These are phyloP conservation scores for Penicillium canescens DNA, from an alignment of 495 filamentous ascomycete genomes.

Conservation along the genomic window DNA sequence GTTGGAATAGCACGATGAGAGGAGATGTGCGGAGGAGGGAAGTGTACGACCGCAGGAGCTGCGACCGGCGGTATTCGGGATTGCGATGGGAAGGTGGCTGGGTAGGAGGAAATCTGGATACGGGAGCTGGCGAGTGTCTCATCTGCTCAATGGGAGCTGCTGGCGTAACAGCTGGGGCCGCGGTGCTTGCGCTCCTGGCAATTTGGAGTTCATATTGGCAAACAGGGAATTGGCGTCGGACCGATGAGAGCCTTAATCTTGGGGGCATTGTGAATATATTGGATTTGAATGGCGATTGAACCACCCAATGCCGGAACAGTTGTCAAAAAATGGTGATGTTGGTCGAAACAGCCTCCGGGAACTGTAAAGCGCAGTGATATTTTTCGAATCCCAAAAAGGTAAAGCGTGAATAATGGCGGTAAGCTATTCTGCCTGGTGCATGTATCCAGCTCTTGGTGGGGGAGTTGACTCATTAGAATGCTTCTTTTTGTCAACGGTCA, in stretches of 20 bases:
- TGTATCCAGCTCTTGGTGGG: slow-evolving; percentile 14
- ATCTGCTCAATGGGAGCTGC: slow-evolving; percentile 51
- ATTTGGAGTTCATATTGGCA: slow-evolving; percentile 38
- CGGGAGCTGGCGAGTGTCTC: slow-evolving; percentile 52
- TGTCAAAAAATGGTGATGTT: slow-evolving; percentile 14
- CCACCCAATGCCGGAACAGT: slow-evolving; percentile 4
- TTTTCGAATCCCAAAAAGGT: slow-evolving; percentile 23
- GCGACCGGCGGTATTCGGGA: slow-evolving; percentile 87
- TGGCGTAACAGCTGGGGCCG: slow-evolving; percentile 50
- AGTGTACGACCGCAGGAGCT: slow-evolving; percentile 90
- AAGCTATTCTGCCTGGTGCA: slow-evolving; percentile 15
- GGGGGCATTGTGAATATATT: slow-evolving; percentile 43
- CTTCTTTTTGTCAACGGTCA: neutral
- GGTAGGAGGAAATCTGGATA: slow-evolving; percentile 60
- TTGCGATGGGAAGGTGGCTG: slow-evolving; percentile 89
- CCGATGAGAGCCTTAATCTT: slow-evolving; percentile 40
- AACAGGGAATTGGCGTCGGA: slow-evolving; percentile 35
- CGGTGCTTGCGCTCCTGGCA: slow-evolving; percentile 33
- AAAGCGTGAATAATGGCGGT: slow-evolving; percentile 17
- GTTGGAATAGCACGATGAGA: slow-evolving; percentile 90
- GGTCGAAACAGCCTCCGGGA: slow-evolving; percentile 18
- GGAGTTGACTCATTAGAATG: slow-evolving; percentile 1
- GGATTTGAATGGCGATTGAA: slow-evolving; percentile 1
- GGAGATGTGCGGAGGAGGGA: slow-evolving; percentile 88
- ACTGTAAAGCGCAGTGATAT: slow-evolving; percentile 25